Percentiles rank a stretch among this genome's conserved stretches.
Evolutionary conservation across 768 basidiomycete genomes (phyloP).

Genomic region (Crucibulum laeve): DNA sequence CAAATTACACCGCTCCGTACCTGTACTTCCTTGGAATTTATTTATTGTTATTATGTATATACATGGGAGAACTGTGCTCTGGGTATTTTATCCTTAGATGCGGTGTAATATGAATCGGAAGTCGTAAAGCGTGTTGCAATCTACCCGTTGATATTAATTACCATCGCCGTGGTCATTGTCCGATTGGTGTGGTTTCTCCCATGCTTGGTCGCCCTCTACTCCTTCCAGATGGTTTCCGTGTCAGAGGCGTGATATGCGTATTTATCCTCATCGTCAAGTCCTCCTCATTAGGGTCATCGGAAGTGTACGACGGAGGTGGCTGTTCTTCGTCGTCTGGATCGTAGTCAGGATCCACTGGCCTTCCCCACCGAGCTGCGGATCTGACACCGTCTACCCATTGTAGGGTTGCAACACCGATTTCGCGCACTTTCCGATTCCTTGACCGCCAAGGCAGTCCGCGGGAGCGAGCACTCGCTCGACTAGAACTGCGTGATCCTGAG

Average conservation of each 20-base stretch:
- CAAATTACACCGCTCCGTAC: too few relatives aligned
- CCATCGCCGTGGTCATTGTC: constrained; percentile 6
- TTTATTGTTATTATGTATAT: too few relatives aligned
- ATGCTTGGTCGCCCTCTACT: constrained; percentile 51
- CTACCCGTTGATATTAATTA: too few relatives aligned
- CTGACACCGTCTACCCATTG: constrained; percentile 68
- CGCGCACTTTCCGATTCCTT: constrained; percentile 54
- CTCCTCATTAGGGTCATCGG: constrained; percentile 29
- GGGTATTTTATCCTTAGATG: too few relatives aligned
- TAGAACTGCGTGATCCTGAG: constrained; percentile 29
- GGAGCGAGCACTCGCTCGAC: constrained; percentile 29
- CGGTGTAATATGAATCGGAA: too few relatives aligned
- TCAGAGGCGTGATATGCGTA: constrained; percentile 56
- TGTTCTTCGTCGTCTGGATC: constrained; percentile 40
- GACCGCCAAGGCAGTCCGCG: constrained; percentile 54
- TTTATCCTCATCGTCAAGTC: constrained; percentile 29
- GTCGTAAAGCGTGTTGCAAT: too few relatives aligned
- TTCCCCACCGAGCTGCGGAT: constrained; percentile 58
- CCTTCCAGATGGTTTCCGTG: constrained; percentile 58
- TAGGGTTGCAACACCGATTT: constrained; percentile 54
- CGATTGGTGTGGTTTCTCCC: constrained; percentile 37
- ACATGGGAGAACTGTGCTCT: too few relatives aligned
- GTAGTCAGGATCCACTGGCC: constrained; percentile 31
- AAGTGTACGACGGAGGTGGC: constrained; percentile 12
- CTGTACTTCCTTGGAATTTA: too few relatives aligned